Conservation (phyloP, 805 yeast genomes). For the Candida ovalis region DNA sequence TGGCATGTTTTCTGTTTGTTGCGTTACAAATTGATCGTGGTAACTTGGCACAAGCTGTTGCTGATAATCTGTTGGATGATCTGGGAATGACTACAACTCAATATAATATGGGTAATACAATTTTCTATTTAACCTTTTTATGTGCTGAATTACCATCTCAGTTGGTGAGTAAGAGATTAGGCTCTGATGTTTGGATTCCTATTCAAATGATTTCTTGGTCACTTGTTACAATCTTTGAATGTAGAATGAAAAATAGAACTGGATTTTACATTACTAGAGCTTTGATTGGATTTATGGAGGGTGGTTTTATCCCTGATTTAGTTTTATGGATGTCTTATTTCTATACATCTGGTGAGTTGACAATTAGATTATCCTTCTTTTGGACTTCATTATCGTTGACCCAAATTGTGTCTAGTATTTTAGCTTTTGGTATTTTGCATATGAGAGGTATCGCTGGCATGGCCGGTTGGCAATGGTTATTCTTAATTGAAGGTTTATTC, state of each 20-base stretch:
- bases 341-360: conserved; percentile 55
- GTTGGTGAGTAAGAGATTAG: conserved; percentile 57
- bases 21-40: conserved; percentile 58
- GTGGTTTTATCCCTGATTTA: conserved; percentile 67
- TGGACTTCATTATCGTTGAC: conserved; percentile 54
- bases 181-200: conserved; percentile 63
- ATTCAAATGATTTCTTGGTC: conserved; percentile 56
- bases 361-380: conserved; percentile 55
- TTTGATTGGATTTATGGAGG: conserved; percentile 55
- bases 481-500: conserved; percentile 57
- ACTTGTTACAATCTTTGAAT: conserved; percentile 50
- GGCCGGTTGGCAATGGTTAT: conserved; percentile 65
- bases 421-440: conserved; percentile 48
- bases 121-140: conserved; percentile 49
- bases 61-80: conserved; percentile 54
- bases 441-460: conserved; percentile 42
- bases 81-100: conserved; percentile 51
- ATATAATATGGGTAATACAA: conserved; percentile 56
- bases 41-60: conserved; percentile 49
- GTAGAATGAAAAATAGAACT: conserved; percentile 36
- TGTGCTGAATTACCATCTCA: conserved; percentile 64
- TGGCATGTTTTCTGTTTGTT: conserved; percentile 58
- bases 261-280: conserved; percentile 48
- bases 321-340: conserved; percentile 64
- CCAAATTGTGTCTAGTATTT: conserved; percentile 40